phyloP scores from a whole-genome alignment of 2,329 filamentous ascomycete genomes.

The Colletotrichum lini region DNA sequence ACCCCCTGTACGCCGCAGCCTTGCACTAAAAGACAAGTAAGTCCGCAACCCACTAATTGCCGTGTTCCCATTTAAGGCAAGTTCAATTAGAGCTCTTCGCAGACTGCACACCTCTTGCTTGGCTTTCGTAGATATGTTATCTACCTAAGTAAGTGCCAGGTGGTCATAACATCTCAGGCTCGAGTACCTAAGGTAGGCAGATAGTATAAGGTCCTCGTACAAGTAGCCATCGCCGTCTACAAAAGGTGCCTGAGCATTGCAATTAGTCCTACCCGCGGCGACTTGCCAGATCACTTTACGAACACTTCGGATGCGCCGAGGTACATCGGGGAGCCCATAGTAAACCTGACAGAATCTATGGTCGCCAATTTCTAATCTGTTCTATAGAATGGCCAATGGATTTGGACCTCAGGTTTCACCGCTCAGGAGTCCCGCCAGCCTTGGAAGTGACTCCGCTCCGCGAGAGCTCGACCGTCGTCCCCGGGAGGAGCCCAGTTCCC shows the following conservation, averaged over 20 bases:
- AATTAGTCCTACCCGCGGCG: background rate
- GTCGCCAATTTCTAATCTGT: slow-evolving; percentile 3
- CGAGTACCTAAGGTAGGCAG: no score
- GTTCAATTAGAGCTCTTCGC: slow-evolving; percentile 5
- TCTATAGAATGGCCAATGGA: background rate
- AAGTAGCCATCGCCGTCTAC: no score
- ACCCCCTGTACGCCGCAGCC: slow-evolving; percentile 37
- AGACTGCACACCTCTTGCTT: background rate
- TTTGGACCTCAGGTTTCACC: background rate
- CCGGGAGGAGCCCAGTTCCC: slow-evolving; percentile 58
- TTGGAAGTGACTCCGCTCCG: slow-evolving; percentile 33
- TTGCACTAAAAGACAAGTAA: slow-evolving; percentile 34
- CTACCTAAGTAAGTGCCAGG: no score
- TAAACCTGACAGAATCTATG: background rate
- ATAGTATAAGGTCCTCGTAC: background rate
- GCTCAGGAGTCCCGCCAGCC: background rate
- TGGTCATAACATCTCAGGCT: background rate
- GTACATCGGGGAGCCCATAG: background rate
- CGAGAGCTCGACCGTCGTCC: slow-evolving; percentile 52
- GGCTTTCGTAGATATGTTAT: background rate
- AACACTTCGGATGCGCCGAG: background rate
- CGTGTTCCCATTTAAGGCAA: slow-evolving; percentile 18
- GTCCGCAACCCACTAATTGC: slow-evolving; percentile 18
- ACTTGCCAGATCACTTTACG: background rate
- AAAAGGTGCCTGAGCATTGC: no score